Base-by-base conservation (phyloP, 208 protist species). In the Herpetomonas muscarum region DNA sequence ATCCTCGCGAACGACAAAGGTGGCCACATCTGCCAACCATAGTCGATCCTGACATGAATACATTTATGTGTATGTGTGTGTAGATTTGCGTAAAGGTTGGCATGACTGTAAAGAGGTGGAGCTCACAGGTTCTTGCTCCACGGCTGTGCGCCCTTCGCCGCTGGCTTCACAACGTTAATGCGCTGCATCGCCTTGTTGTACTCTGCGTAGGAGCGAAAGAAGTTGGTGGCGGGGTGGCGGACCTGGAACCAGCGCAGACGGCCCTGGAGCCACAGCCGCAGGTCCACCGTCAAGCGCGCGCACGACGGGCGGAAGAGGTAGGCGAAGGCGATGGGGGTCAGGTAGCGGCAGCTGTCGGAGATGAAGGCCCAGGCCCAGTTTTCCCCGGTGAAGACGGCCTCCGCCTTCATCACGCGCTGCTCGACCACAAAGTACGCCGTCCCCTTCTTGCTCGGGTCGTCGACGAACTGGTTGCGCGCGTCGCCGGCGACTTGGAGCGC, bases 281-380 rank as follows among this genome's bases (percentile, higher is more conserved):
- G 15, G 60, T 95, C 89, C 28, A 88, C 70, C 3, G 52, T 58
- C 19, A 95, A 57, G 0, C 89, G 71, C 44, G 74, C 63, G 70
- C 78, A 90, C 3, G 85, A 85, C 1, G 84, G 82, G 45, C 84
- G 72, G 61, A 92, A 95, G 12, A 91, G 30, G 58, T 85, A 90
- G 2, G 81, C 77, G 21, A 91, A 61, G 22, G 70, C 48, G 26
- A 85, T 57, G 10, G 89, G 81, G 4, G 70, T 84, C 13, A 90
- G 51, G 65, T 90, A 91, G 46, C 89, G 79, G 58, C 73, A 90
- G 29, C 70, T 90, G 56, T 95, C 89, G 12, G 89, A 91, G 34
- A 93, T 76, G 50, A 94, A 85, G 3, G 84, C 87, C 84, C 83
- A 95, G 19, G 85, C 84, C 85, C 88, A 94, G 70, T 90, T 93